Conservation (phyloP, 2,329 filamentous ascomycete genomes). For the Phialophora chinensis region DNA sequence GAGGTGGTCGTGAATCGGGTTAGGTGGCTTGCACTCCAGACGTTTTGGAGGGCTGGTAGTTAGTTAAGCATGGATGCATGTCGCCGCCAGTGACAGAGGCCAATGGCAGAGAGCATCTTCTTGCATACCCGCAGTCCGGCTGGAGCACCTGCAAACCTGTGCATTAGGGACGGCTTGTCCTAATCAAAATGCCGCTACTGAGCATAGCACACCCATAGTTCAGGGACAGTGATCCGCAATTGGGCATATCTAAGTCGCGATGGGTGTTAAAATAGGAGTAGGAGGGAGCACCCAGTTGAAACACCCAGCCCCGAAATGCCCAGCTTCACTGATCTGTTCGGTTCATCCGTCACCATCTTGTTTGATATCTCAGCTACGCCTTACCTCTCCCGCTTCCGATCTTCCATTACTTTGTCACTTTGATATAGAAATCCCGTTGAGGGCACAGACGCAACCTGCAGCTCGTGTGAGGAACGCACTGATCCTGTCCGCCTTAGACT, state of each 20-base stretch:
- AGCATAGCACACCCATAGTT: slow-evolving; percentile 13
- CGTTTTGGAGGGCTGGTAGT: slow-evolving; percentile 3
- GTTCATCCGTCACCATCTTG: slow-evolving; percentile 8
- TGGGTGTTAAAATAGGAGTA: slow-evolving; percentile 18
- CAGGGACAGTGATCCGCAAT: slow-evolving; percentile 14
- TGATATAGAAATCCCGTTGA: not conserved
- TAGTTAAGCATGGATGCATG: slow-evolving; percentile 13
- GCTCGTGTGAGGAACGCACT: slow-evolving; percentile 1
- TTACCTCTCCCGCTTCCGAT: not conserved
- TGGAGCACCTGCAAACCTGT: slow-evolving; percentile 6
- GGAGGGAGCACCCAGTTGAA: slow-evolving; percentile 28
- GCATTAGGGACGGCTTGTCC: slow-evolving; percentile 16
- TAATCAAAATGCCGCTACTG: slow-evolving; percentile 11
- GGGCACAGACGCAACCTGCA: not conserved
- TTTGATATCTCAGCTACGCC: not conserved
- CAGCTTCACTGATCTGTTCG: slow-evolving; percentile 8
- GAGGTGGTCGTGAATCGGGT: not conserved
- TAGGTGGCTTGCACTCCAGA: not conserved
- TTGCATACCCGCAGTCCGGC: slow-evolving; percentile 16
- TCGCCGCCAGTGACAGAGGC: slow-evolving; percentile 14
- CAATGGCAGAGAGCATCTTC: not conserved
- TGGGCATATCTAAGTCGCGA: slow-evolving; percentile 14
- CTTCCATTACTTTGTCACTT: not conserved
- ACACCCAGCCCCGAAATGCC: slow-evolving; percentile 30
- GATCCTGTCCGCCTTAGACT: slow-evolving; percentile 3